Evolutionary conservation across 306 rosid species (phyloP), one percentile per base, ranked within the genome.

Genomic region (barrel medic (Medicago truncatula)): DNA sequence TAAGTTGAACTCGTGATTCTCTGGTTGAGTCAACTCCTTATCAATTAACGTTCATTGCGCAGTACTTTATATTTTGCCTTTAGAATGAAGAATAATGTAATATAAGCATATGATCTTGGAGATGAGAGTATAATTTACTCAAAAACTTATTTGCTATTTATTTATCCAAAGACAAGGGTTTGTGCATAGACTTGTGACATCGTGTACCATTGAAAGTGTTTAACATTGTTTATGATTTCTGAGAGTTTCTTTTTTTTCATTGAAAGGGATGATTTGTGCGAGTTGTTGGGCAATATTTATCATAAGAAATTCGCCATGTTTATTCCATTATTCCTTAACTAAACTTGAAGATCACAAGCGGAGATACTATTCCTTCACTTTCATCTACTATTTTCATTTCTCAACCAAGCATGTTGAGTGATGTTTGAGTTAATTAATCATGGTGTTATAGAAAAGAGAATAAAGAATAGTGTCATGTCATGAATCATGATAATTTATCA

Each of bases 291-390:
- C 15, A 54, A 54, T 20, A 18, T 54, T 54, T 54, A 54, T 3
- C 28, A 18, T 8, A 3, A 54, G 34, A 71, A 34, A 31, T 43
- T 47, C 65, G 50, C 12, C 14, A 2, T 18, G 9, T 58, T 67
- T 67, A 14, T 9, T 58, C 38, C 17, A 16, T 39, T 23, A 8
- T 49, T 40, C 25, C 40, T 62, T 50, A 20, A 39, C 49, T 61
- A 60, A 65, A 28, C 64, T 31, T 6, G 4, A 76, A n/a, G 47
- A n/a, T 76, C 78, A 76, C 85, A 77, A 47, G 82, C 23, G 65
- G 21, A n/a, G 50, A 8, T 74, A 60, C 76, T 77, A 39, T 73
- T 74, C 6, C 16, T 47, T 43, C 53, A 72, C 43, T 39, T 38
- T 44, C 69, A 47, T 53, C 73, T 41, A 11, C 17, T 7, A 6